Conservation (phyloP, 805 yeast genomes). For the Ogataea sp. region DNA sequence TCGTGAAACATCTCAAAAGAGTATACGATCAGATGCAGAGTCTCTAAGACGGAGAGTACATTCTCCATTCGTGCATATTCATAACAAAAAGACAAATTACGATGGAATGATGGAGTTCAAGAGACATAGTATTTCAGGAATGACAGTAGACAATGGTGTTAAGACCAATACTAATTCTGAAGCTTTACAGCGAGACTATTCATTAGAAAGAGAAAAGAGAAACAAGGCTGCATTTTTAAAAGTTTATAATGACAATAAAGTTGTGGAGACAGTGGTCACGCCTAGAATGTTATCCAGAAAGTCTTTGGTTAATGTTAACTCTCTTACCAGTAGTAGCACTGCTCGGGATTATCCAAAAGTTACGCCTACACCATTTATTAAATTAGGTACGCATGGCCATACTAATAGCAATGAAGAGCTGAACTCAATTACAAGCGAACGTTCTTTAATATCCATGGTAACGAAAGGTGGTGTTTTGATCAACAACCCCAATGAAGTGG, state of each 20-base stretch:
- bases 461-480: constrained; percentile 7
- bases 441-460: not conserved
- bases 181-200: too few relatives aligned
- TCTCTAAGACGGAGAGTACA: constrained; percentile 4
- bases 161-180: too few relatives aligned
- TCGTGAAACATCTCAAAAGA: constrained; percentile 6
- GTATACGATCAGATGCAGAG: constrained; percentile 4
- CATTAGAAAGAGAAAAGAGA: constrained; percentile 1
- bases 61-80: constrained; percentile 8
- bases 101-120: constrained; percentile 8
- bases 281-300: not conserved
- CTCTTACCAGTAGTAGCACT: too few relatives aligned
- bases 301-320: too few relatives aligned
- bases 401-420: not conserved
- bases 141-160: constrained; percentile 1
- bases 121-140: constrained; percentile 14
- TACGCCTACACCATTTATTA: too few relatives aligned
- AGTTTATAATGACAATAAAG: constrained; percentile 21
- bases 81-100: not conserved
- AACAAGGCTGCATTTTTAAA: constrained; percentile 11
- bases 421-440: not conserved
- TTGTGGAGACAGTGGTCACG: constrained; percentile 15
- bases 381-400: too few relatives aligned
- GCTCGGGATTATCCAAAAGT: too few relatives aligned
- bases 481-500: constrained; percentile 5